Evolutionary conservation across 202 grass and related monocot species (phyloP).

Genomic region (Bolboschoenoplectus hybrid): DNA sequence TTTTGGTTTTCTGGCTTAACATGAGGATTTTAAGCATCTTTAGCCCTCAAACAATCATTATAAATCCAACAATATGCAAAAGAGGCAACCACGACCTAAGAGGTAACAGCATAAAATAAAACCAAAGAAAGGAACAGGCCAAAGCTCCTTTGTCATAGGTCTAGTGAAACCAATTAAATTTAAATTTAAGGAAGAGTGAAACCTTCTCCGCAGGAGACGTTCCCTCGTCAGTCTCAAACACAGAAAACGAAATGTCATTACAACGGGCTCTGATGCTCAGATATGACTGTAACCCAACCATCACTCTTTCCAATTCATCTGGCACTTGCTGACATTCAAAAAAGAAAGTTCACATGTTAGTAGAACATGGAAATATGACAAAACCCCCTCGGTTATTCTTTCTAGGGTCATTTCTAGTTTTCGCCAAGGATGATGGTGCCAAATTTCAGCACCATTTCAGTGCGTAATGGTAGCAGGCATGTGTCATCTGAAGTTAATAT

Average conservation of each 20-base stretch:
- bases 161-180: slow-evolving; percentile 20
- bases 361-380: background rate
- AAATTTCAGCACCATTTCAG: background rate
- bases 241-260: slow-evolving; percentile 80
- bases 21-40: background rate
- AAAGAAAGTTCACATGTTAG: background rate
- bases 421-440: background rate
- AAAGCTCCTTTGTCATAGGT: slow-evolving; percentile 3
- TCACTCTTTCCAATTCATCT: slow-evolving; percentile 85
- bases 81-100: background rate
- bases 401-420: background rate
- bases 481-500: slow-evolving; percentile 19
- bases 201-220: slow-evolving; percentile 83
- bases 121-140: background rate
- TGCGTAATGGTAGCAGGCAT: background rate
- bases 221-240: slow-evolving; percentile 82
- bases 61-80: slow-evolving; percentile 8
- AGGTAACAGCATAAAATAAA: slow-evolving; percentile 18
- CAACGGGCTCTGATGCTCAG: slow-evolving; percentile 76
- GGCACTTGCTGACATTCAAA: slow-evolving; percentile 88
- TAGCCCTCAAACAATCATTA: background rate
- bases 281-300: slow-evolving; percentile 88
- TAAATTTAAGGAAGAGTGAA: slow-evolving; percentile 36
- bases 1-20: slow-evolving; percentile 4
- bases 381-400: background rate